phyloP scores from a whole-genome alignment of 768 basidiomycete species.

The Leccinellum rugosiceps region DNA sequence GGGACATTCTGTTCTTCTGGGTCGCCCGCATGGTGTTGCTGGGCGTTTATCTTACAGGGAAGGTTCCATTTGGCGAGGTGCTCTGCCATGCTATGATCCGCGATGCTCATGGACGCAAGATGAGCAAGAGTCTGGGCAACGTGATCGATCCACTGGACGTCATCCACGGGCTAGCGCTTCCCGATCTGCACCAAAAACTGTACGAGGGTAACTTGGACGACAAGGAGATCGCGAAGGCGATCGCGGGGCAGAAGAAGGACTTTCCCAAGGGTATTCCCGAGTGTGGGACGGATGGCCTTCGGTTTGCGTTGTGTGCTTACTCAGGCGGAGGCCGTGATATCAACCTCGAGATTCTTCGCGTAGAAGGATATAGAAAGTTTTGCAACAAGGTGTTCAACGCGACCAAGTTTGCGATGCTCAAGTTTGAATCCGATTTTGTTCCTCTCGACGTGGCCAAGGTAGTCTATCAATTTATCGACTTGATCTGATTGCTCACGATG shows the following conservation, averaged over 20 bases:
- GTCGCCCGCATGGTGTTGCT: conserved; percentile 98
- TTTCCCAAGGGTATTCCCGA: conserved; percentile 99
- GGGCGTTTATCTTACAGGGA: conserved; percentile 81
- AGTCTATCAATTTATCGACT: conserved; percentile 8
- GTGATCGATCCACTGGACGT: conserved; percentile 97
- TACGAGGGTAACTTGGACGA: conserved; percentile 91
- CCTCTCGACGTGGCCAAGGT: conserved; percentile 72
- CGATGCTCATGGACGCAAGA: conserved; percentile 97
- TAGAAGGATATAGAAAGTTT: conserved; percentile 98
- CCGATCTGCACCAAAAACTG: conserved; percentile 81
- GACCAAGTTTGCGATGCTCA: conserved; percentile 98
- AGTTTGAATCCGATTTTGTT: conserved; percentile 81
- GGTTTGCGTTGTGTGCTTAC: conserved; percentile 95
- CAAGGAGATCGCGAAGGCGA: conserved; percentile 88
- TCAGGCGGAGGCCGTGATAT: conserved; percentile 96
- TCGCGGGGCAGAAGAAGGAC: conserved; percentile 95
- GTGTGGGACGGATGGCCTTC: conserved; percentile 94
- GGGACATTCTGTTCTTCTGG: conserved; percentile 99
- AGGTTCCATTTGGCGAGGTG: conserved; percentile 94
- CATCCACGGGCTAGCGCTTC: conserved; percentile 78
- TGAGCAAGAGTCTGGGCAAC: conserved; percentile 98
- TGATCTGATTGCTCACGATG: background rate
- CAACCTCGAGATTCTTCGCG: conserved; percentile 91
- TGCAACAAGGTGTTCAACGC: conserved; percentile 99
- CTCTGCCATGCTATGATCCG: conserved; percentile 99